Evolutionary conservation across 1,284 basidiomycete species (phyloP).

Genomic region (Boletus smithii): DNA sequence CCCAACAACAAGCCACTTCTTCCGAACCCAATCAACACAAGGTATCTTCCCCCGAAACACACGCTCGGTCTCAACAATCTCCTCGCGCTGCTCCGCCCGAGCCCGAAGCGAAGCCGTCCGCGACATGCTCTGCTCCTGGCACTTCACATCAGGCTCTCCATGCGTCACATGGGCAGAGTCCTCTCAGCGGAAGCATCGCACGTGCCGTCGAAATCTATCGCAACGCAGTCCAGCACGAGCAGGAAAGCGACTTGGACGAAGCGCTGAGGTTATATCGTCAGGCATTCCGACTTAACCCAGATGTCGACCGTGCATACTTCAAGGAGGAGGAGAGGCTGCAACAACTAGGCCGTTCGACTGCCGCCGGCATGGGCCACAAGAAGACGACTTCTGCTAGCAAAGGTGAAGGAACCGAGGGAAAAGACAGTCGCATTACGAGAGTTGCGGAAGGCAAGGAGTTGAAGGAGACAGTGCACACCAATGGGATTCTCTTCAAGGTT

Average conservation of each 20-base stretch:
- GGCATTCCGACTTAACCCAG: slow-evolving; percentile 71
- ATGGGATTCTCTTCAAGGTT: slow-evolving; percentile 45
- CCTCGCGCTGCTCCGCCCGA: too few species aligned
- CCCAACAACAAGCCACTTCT: too few species aligned
- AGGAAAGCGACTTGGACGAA: slow-evolving; percentile 67
- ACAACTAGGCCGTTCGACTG: slow-evolving; percentile 22
- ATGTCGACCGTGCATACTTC: slow-evolving; percentile 64
- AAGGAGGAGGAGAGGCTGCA: slow-evolving; percentile 46
- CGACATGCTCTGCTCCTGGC: slow-evolving; percentile 7
- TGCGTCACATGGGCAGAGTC: slow-evolving; percentile 18
- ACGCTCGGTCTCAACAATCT: too few species aligned
- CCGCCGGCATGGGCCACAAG: slow-evolving; percentile 14
- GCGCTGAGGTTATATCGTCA: slow-evolving; percentile 73
- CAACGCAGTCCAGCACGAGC: slow-evolving; percentile 69
- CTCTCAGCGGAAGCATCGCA: slow-evolving; percentile 36
- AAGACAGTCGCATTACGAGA: slow-evolving; percentile 9
- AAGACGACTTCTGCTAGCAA: slow-evolving; percentile 14
- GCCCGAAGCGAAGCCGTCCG: background rate
- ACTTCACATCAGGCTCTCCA: slow-evolving; percentile 6
- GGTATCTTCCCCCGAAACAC: too few species aligned
- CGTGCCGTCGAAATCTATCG: slow-evolving; percentile 66
- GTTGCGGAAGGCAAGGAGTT: slow-evolving; percentile 13
- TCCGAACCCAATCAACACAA: too few species aligned
- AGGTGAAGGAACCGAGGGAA: slow-evolving; percentile 18
- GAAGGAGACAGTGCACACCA: slow-evolving; percentile 18